Percentiles rank a stretch among this genome's conserved stretches.
Conservation (phyloP, 495 filamentous ascomycete species). For the Mytilinidion resinicola region DNA sequence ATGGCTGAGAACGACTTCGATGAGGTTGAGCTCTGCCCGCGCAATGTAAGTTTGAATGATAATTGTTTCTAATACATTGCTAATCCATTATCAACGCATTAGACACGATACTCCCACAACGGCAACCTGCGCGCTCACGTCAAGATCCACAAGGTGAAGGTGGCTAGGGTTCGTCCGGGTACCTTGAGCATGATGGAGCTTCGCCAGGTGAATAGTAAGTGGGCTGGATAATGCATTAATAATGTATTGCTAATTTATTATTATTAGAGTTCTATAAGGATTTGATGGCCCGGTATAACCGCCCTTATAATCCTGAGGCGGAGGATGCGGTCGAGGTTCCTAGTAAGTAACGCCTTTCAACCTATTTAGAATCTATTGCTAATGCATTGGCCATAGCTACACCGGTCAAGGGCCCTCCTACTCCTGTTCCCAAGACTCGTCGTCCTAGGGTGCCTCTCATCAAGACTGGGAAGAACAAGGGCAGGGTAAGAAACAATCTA, state of each 20-base stretch:
- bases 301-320: background rate
- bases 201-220: background rate
- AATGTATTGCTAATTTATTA: background rate
- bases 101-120: background rate
- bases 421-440: too few species aligned
- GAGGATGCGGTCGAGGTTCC: background rate
- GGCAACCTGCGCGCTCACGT: background rate
- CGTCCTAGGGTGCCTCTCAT: too few species aligned
- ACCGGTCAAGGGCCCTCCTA: too few species aligned
- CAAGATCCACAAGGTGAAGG: background rate
- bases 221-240: background rate
- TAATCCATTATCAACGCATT: background rate
- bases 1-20: too few species aligned
- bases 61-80: too few species aligned
- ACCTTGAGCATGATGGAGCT: background rate
- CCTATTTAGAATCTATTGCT: background rate
- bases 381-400: too few species aligned
- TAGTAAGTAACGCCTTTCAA: background rate
- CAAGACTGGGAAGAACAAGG: too few species aligned
- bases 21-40: too few species aligned
- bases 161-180: background rate
- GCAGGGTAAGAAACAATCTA: too few species aligned
- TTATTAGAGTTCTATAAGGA: background rate
- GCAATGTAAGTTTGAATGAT: too few species aligned
- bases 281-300: background rate